Percentiles rank a stretch among this genome's conserved stretches.
Evolutionary conservation across 75 land plant species (phyloP).

Genomic region (Picea sitchensis): DNA sequence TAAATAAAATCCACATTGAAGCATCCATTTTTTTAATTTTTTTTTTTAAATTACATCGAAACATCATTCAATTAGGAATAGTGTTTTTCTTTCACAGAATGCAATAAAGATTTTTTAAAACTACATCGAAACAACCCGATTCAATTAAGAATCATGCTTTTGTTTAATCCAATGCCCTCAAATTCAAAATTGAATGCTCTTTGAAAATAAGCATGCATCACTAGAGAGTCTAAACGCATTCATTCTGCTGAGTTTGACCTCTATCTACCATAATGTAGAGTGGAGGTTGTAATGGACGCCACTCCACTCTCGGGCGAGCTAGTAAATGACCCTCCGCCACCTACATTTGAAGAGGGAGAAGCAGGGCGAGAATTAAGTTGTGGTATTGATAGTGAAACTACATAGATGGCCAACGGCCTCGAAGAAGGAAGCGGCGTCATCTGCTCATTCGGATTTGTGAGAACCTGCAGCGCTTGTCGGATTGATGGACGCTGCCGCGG

Average conservation of each 20-base stretch:
- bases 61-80: no score
- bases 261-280: not conserved
- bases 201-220: no score
- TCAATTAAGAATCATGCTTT: no score
- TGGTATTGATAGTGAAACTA: not conserved
- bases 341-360: not conserved
- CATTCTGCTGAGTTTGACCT: not conserved
- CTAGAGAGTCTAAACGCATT: no score
- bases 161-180: no score
- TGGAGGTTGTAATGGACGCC: not conserved
- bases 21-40: no score
- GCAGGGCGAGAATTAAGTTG: not conserved
- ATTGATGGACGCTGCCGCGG: conserved; percentile 41
- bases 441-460: not conserved
- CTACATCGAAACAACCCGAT: no score
- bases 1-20: no score
- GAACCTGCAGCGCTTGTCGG: conserved; percentile 42
- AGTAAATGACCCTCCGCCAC: not conserved
- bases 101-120: no score
- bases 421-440: not conserved
- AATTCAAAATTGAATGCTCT: no score
- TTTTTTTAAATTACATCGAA: no score
- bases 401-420: conserved; percentile 1
- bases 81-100: no score
- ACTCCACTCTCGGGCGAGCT: not conserved